Evolutionary conservation across 2,329 filamentous ascomycete genomes (phyloP).

Genomic region (Ceratocystis papillata): DNA sequence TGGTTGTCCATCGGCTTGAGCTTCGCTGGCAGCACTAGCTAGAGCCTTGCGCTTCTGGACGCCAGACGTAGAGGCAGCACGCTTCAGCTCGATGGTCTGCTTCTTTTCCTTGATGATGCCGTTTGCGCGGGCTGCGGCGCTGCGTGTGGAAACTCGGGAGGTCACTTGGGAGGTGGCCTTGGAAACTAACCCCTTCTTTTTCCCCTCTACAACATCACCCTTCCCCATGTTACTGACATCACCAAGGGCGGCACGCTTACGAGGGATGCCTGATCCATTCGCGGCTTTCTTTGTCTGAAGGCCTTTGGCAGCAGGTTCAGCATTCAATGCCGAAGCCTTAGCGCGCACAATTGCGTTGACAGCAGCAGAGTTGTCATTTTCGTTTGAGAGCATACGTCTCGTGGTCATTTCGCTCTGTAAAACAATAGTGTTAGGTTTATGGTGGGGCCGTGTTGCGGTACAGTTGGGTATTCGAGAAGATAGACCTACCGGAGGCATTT

Average conservation of each 20-base stretch:
- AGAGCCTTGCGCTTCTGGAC: conserved; percentile 59
- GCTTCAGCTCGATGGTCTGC: conserved; percentile 51
- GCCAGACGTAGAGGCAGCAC: conserved; percentile 60
- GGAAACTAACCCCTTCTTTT: conserved; percentile 72
- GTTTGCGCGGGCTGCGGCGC: conserved; percentile 50
- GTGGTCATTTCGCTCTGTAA: conserved; percentile 25
- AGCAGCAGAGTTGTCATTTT: conserved; percentile 83
- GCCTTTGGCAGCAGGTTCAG: conserved; percentile 46
- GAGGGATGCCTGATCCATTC: conserved; percentile 40
- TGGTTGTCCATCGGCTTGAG: conserved; percentile 37
- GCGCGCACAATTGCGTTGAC: conserved; percentile 84
- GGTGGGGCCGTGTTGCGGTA: not conserved
- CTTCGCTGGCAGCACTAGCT: conserved; percentile 30
- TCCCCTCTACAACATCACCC: conserved; percentile 56
- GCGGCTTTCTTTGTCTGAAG: conserved; percentile 61
- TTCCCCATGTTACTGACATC: conserved; percentile 96
- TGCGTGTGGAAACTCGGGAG: conserved; percentile 57
- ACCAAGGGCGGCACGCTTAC: conserved; percentile 75
- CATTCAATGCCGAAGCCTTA: conserved; percentile 64
- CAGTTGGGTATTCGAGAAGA: not conserved
- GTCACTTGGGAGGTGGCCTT: conserved; percentile 65
- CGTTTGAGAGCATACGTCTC: conserved; percentile 63
- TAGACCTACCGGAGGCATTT: conserved; percentile 35
- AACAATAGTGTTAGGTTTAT: not conserved
- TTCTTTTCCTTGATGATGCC: conserved; percentile 64